phyloP scores from a whole-genome alignment of 225 moss, liverwort and hornwort species.

The Antitrichia curtipendula region DNA sequence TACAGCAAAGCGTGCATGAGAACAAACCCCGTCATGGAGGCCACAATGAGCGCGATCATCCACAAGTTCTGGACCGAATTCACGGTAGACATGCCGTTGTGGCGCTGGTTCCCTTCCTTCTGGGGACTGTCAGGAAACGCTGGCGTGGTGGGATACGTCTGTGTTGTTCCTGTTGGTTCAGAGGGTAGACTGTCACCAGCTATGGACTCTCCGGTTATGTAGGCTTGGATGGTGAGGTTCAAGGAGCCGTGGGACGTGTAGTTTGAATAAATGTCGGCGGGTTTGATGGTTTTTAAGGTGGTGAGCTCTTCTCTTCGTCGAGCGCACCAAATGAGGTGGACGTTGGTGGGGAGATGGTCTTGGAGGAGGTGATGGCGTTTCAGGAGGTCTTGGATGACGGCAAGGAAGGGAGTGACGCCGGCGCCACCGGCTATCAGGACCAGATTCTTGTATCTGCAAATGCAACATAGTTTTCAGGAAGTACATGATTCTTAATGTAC shows the following conservation, averaged over 20 bases:
- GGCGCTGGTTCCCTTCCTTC: background rate
- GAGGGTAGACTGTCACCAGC: background rate
- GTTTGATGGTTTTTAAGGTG: slow-evolving; percentile 5
- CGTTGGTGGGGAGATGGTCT: background rate
- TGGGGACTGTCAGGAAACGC: background rate
- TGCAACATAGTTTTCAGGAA: background rate
- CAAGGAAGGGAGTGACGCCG: slow-evolving; percentile 9
- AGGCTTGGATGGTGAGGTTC: slow-evolving; percentile 1
- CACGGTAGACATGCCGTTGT: slow-evolving; percentile 3
- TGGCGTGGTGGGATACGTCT: background rate
- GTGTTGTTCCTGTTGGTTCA: background rate
- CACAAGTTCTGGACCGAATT: slow-evolving; percentile 29
- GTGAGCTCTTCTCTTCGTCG: background rate
- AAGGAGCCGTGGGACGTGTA: background rate
- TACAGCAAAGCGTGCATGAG: slow-evolving; percentile 11
- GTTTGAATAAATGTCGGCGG: background rate
- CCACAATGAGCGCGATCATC: slow-evolving; percentile 21
- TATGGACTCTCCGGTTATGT: slow-evolving; percentile 3
- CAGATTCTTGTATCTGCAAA: slow-evolving; percentile 20
- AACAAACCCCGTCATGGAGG: slow-evolving; percentile 17
- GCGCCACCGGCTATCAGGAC: slow-evolving; percentile 3
- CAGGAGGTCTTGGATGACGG: slow-evolving; percentile 5
- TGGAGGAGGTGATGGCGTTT: slow-evolving; percentile 3
- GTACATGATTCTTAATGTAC: background rate
- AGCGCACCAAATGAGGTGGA: slow-evolving; percentile 17